A percentile compares a stretch with the other conserved stretches of the same genome.
These are phyloP conservation scores for Globisporangium paroecandrum DNA, from an alignment of 352 stramenopile genomes.

Conservation along the genomic window DNA sequence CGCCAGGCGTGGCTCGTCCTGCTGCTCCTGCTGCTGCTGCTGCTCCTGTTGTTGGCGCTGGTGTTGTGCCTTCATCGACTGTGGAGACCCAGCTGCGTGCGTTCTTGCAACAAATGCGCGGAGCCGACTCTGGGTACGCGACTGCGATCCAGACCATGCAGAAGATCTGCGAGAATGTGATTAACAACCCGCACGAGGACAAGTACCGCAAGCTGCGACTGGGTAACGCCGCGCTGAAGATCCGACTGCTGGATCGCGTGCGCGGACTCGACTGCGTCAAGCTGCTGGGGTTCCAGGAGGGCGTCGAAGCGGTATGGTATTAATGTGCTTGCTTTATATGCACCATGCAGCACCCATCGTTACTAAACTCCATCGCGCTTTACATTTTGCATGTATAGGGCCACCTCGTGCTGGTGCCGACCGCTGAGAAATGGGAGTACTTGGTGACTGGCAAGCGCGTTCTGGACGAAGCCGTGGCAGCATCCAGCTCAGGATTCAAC, in stretches of 20 bases:
- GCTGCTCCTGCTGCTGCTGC: conserved; percentile 12
- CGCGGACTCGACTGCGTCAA: conserved; percentile 56
- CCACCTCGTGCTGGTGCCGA: conserved; percentile 67
- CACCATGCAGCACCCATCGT: not conserved
- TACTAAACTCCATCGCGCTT: not conserved
- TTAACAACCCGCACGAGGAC: conserved; percentile 63
- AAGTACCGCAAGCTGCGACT: conserved; percentile 78
- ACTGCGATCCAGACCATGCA: conserved; percentile 63
- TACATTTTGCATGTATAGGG: conserved; percentile 24
- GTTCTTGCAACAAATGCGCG: conserved; percentile 58
- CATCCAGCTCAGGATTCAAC: conserved; percentile 9
- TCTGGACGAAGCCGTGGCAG: conserved; percentile 43
- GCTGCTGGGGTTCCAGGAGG: conserved; percentile 67
- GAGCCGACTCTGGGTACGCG: conserved; percentile 37
- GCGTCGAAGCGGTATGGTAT: conserved; percentile 48
- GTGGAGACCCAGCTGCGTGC: conserved; percentile 32
- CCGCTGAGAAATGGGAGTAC: conserved; percentile 70
- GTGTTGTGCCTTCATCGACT: conserved; percentile 11
- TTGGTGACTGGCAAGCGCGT: conserved; percentile 61
- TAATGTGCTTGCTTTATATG: not conserved
- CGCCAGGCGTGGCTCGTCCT: conserved; percentile 24
- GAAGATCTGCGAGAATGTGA: conserved; percentile 83
- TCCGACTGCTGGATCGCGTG: conserved; percentile 55
- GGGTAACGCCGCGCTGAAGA: conserved; percentile 63
- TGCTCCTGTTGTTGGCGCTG: not conserved